phyloP scores from a whole-genome alignment of 805 yeast genomes.

The Sporopachydermia quercuum region DNA sequence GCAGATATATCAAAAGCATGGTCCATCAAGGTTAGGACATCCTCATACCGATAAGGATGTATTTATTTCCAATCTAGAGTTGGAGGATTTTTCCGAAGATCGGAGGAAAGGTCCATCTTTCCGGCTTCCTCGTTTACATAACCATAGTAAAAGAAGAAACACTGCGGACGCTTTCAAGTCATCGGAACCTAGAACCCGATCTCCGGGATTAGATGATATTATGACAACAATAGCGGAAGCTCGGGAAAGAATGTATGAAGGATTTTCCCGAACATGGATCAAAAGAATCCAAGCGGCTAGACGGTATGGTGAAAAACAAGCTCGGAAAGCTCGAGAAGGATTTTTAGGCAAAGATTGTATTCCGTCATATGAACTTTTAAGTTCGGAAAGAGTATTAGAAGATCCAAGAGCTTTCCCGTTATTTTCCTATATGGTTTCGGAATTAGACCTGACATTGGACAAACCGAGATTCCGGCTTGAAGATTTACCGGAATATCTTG shows the following conservation, averaged over 20 bases:
- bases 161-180: neutral
- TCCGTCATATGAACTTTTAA: conserved; percentile 19
- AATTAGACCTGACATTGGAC: conserved; percentile 31
- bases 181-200: neutral
- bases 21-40: neutral
- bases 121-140: neutral
- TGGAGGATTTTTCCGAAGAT: too few relatives aligned
- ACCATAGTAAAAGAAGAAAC: neutral
- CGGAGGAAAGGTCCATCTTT: too few relatives aligned
- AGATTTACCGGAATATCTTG: conserved; percentile 43
- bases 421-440: conserved; percentile 33
- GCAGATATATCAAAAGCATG: conserved; percentile 1
- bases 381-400: conserved; percentile 31
- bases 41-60: neutral
- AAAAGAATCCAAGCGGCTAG: conserved; percentile 30
- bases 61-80: neutral
- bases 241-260: conserved; percentile 24
- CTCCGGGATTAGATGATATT: neutral
- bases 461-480: conserved; percentile 37
- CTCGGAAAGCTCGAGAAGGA: conserved; percentile 18
- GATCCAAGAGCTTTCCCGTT: conserved; percentile 36
- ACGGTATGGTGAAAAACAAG: conserved; percentile 12
- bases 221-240: conserved; percentile 17
- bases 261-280: conserved; percentile 58
- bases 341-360: neutral